A percentile compares a stretch with the other conserved stretches of the same genome.
These are phyloP conservation scores for Drosera capensis DNA, from an alignment of 148 eudicot genomes.

Conservation along the genomic window DNA sequence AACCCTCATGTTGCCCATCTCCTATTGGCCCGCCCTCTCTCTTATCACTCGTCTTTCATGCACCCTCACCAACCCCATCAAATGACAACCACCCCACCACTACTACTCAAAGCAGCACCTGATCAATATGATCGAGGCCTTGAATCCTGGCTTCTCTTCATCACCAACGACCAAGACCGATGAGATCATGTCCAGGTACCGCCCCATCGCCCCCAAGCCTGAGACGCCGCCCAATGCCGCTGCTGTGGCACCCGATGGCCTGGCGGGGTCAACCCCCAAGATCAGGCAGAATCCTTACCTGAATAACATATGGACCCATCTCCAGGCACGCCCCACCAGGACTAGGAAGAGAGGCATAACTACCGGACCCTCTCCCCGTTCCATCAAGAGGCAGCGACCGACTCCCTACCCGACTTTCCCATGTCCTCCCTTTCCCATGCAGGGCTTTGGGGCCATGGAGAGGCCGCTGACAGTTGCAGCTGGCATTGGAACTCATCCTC, in stretches of 20 bases:
- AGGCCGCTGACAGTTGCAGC: no score
- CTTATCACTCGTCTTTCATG: no score
- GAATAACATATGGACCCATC: slow-evolving; percentile 45
- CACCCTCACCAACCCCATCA: no score
- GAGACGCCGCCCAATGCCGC: no score
- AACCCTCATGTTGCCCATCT: slow-evolving; percentile 40
- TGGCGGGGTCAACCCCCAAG: slow-evolving; percentile 15
- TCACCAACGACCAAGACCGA: slow-evolving; percentile 62
- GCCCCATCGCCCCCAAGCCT: slow-evolving; percentile 73
- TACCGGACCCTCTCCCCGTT: no score
- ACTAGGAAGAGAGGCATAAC: slow-evolving; percentile 57
- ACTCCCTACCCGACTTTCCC: slow-evolving; percentile 14
- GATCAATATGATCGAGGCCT: slow-evolving; percentile 35
- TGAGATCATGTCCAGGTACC: slow-evolving; percentile 57
- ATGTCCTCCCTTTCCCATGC: slow-evolving; percentile 17
- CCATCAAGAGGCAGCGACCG: no score
- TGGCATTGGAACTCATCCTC: no score
- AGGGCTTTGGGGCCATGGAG: slow-evolving; percentile 11
- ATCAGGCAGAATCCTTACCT: slow-evolving; percentile 35
- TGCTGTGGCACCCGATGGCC: no score
- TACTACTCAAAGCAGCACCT: neutral
- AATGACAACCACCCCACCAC: neutral
- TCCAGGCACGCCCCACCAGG: slow-evolving; percentile 57
- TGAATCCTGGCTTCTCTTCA: slow-evolving; percentile 24
- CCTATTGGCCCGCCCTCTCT: slow-evolving; percentile 20